phyloP scores from a whole-genome alignment of 495 filamentous ascomycete species.

The Choiromyces venosus region DNA sequence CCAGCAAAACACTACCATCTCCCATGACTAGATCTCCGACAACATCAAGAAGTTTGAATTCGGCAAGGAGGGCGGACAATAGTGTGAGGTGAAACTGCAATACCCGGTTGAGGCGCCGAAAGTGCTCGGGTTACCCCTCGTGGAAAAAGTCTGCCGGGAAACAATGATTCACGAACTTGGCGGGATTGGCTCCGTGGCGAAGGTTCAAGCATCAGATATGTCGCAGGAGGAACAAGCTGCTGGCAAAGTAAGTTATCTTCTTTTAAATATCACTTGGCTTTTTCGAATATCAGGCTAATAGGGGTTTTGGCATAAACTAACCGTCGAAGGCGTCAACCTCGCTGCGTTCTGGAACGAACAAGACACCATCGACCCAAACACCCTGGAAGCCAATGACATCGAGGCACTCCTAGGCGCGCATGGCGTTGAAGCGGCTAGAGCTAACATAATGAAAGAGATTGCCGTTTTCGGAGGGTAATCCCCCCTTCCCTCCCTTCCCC shows the following conservation, averaged over 20 bases:
- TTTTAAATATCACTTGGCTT: constrained; percentile 2
- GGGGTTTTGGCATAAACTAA: constrained; percentile 30
- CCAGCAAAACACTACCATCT: constrained; percentile 42
- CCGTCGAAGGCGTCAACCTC: constrained; percentile 80
- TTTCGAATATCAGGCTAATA: not conserved
- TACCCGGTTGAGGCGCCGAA: constrained; percentile 77
- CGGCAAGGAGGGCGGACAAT: constrained; percentile 64
- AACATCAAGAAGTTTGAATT: constrained; percentile 73
- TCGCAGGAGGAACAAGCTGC: constrained; percentile 37
- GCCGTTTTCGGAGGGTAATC: constrained; percentile 63
- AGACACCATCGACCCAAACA: too few species aligned
- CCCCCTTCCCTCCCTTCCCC: not conserved
- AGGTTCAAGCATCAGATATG: constrained; percentile 58
- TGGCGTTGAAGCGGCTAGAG: constrained; percentile 93
- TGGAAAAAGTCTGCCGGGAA: constrained; percentile 67
- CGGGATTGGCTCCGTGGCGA: constrained; percentile 64
- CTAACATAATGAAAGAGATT: too few species aligned
- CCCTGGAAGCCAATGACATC: constrained; percentile 86
- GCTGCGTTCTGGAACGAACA: too few species aligned
- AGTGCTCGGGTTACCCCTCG: constrained; percentile 81
- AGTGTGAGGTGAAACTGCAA: constrained; percentile 75
- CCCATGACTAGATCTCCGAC: constrained; percentile 15
- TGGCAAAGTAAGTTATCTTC: constrained; percentile 30
- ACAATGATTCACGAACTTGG: constrained; percentile 83
- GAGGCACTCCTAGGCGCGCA: constrained; percentile 74